Conservation (phyloP, 139 green algal genomes). For the Deuterostichococcus epilithicus region DNA sequence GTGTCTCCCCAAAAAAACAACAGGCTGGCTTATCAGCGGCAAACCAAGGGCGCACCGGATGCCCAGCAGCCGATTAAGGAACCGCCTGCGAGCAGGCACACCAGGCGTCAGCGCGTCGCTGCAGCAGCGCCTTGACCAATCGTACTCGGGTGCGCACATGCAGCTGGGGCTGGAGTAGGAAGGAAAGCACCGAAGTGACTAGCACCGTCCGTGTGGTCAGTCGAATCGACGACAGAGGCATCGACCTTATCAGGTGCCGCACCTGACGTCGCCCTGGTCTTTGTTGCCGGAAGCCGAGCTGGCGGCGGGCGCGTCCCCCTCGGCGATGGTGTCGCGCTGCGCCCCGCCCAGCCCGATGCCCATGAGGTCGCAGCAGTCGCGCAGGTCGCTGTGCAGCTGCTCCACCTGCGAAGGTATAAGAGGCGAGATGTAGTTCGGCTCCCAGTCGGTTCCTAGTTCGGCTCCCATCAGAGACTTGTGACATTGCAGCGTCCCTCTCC, state of each 20-base stretch:
- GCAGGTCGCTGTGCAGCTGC: conserved; percentile 54
- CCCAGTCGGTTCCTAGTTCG: not conserved
- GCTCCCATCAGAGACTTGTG: not conserved
- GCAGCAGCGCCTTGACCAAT: not conserved
- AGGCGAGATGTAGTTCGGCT: not conserved
- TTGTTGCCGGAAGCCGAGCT: conserved; percentile 15
- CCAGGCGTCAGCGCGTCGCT: not conserved
- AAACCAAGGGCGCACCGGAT: no score
- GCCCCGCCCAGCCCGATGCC: conserved; percentile 40
- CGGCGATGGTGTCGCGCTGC: conserved; percentile 44
- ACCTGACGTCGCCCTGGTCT: conserved; percentile 66
- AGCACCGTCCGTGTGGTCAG: no score
- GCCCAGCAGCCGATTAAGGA: conserved; percentile 85
- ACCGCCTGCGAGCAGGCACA: conserved; percentile 32
- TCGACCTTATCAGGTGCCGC: conserved; percentile 2
- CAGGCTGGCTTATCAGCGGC: no score
- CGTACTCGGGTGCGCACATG: no score
- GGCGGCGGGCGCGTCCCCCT: conserved; percentile 23
- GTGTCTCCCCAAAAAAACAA: no score
- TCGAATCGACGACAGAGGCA: no score
- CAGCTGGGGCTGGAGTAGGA: no score
- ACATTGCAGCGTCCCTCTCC: no score
- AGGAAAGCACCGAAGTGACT: no score
- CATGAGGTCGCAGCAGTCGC: conserved; percentile 58
- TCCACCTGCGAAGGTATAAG: conserved; percentile 8